Base-by-base conservation (phyloP, 2,329 filamentous ascomycete species). In the Moelleriella libera region DNA sequence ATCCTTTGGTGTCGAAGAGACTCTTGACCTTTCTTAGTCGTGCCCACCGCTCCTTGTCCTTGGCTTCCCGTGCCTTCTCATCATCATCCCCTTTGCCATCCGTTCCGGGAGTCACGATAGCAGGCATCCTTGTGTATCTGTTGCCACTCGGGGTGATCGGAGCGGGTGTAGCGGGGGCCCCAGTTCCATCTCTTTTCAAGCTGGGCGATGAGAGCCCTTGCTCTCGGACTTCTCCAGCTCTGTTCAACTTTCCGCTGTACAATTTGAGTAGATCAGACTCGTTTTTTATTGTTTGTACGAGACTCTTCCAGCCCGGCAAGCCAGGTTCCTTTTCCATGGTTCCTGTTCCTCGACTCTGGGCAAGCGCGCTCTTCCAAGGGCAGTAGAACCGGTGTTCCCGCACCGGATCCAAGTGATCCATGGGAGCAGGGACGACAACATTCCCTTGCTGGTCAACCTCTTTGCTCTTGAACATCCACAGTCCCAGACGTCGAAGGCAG, bases 381-480 rank as follows among this genome's bases (percentile, higher is more conserved):
- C 86, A 92, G 58, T 89, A 92, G 57, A 87, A 85, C 51, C 87
- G 78, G 62, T 92, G 86, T 60, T 89, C 83, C 5, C 74, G 72
- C 2, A 82, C 65, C 5, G 80, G 78, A 57, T 90, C 81, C 1
- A 92, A 71, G 48, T 76, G 70, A 53, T 78, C 75, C 72, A 85
- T 82, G 1, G 76, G 74, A 3, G 80, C 75, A 1, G 75, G 73
- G 5, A 75, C 70, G 9, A 82, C 63, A 8, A 80, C 66, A 37
- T 72, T 64, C 0, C 71, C 72, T 12, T 67, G 63, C 1, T 69
- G 67, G 49, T 78, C 74, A 31, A 83, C 75, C 56, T 78, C 76
- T 63, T 82, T 88, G 62, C 81, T 82, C 58, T 81, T 84, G 62
- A 94, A 97, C 70, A 98, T 83, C 92, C 92, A 98, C 2, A 98